Base-by-base conservation (phyloP, 768 basidiomycete species). In the Daedaleopsis sinensis region DNA sequence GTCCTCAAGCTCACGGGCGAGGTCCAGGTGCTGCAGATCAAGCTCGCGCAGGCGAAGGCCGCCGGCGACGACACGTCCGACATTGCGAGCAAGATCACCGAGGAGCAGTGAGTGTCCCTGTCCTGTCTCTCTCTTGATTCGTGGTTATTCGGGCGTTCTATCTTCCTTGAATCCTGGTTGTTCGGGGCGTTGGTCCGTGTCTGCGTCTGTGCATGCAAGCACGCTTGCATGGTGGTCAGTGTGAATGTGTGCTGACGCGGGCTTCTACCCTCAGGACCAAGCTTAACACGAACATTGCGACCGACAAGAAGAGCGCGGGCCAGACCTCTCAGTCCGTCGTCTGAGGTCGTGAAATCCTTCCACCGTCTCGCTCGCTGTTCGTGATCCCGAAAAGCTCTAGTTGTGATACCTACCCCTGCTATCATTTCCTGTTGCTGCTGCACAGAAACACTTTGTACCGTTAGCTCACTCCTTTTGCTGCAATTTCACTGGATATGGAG, bases 1-100 rank as follows among this genome's bases (percentile, higher is more conserved):
- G 78, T 79, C 32, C 65, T 79, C 27, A 79, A 79, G 70, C 70
- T 79, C 58, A 77, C 76, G 43, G 77, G 72, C 18, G 70, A 72
- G 52, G 70, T 71, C n/a, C 75, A 77, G 66, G 70, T 60, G 43
- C 65, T 74, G 27, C 70, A 74, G 65, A 77, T 76, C 70, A 73
- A 69, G 74, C 71, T 78, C 59, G 78, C 76, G 12, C 67, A 76
- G 61, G 76, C 76, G 1, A 35, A 72, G 57, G 78, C 77, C 12
- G 60, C 59, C 3, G 76, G 76, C 46, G 36, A 54, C 4, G 68
- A 70, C 59, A 77, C 76, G 9, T 59, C 71, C 0, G 59, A 59
- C 47, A 62, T 75, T 48, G 70, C 75, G 66, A 32, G 51, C 38
- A 59, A 69, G 38, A 60, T 78, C 18, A 46, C 59, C 4, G 68